Evolutionary conservation across 176 grass and related monocot genomes (phyloP), one percentile per base, ranked within the genome.

Genomic region (Urochloa ruziziensis): DNA sequence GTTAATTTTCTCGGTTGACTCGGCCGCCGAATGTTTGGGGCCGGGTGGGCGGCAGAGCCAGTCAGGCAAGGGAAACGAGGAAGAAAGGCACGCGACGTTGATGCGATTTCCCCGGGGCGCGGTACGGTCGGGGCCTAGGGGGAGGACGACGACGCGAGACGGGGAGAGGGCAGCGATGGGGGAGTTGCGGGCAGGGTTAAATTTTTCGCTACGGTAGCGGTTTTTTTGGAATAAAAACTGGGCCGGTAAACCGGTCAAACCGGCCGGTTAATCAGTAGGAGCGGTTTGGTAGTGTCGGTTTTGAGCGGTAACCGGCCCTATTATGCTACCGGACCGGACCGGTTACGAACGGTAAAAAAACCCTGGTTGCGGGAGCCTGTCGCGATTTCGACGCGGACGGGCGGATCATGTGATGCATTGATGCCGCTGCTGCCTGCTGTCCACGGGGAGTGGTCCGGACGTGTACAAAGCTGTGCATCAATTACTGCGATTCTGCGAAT

Each of bases 1-100:
- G 66, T 80, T 72, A n/a, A 21, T 79, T 83, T 64, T 17, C 24
- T 56, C 36, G 23, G 47, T 82, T 82, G 70, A 82, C 71, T n/a
- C 49, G 12, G 51, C 62, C 16, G 70, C 61, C 48, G 40, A 82
- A 82, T 68, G 85, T 82, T 82, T 62, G 78, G 64, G 25, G 7
- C 23, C 32, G 64, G 64, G 61, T 16, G 43, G 44, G 64, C 47
- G 62, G 77, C 32, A 39, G 32, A 71, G 25, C 15, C 67, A 37
- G 34, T 2, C 35, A 11, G 36, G 12, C 73, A 27, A 19, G 32
- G 34, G 35, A 27, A 56, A 56, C 6, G 53, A 61, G 40, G 54
- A 60, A 63, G 75, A 62, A 47, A 63, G 61, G 60, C 15, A 30
- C 35, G 37, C 56, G 57, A 30, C 56, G 39, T 28, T 9, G 40